Evolutionary conservation across 192 early-diverging fungal species (phyloP), one percentile per base, ranked within the genome.

Genomic region (Dimargaris xerosporica): DNA sequence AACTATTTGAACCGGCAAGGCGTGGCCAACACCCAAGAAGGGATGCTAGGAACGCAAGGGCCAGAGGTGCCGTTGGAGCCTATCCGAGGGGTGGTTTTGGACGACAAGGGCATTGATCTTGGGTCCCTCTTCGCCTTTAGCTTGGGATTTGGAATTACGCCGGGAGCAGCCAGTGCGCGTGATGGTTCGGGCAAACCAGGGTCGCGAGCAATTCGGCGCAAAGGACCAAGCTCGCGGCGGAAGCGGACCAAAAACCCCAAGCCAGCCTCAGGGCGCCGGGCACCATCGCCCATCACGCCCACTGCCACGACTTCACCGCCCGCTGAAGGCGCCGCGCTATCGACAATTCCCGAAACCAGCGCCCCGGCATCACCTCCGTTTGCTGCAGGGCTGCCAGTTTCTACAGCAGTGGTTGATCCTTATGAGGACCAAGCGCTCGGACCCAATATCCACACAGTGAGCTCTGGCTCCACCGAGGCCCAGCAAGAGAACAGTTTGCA

Each of bases 1-100:
- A 56, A 56, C n/a, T 56, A 56, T n/a, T n/a, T 56, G 28, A 56
- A 56, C 54, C 54, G 54, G 17, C 54, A 29, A 13, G 31, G 26
- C 12, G 26, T 41, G 54, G 17, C 34, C 30, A 56, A 56, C 31
- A 56, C 54, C 25, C 54, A 56, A 25, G 54, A 56, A 29, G 54
- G 54, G 31, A 9, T 56, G 54, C 34, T 56, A 4, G 54, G 54
- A 11, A 56, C 54, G 26, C 54, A 29, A 29, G 54, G 5, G 23
- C 5, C 28, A 13, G 17, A 39, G 54, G 16, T 23, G 5, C 30
- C 54, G 7, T 7, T 9, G 54, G 54, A 56, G 31, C 54, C 54
- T n/a, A 56, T 56, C n/a, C 54, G 54, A 4, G 54, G 54, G 12
- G 30, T 56, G 26, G 9, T 10, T 10, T 56, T 56, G n/a, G 54